These are phyloP conservation scores for Hydnomerulius pinastri DNA, from an alignment of 768 basidiomycete species.

Conservation along the genomic window DNA sequence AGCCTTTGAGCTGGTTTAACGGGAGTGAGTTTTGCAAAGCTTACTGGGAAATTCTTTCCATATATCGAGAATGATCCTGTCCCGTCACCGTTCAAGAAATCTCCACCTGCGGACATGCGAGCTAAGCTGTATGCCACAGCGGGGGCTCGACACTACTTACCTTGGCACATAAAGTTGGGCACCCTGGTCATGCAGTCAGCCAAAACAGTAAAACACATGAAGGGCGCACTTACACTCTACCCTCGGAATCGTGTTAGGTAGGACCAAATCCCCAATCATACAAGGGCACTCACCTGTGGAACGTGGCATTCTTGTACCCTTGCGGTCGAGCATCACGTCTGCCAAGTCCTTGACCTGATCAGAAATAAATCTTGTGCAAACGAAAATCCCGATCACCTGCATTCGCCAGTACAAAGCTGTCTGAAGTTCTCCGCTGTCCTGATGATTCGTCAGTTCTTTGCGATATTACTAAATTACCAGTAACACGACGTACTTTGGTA, in stretches of 20 bases:
- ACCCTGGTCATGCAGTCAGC: conserved; percentile 49
- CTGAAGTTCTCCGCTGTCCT: conserved; percentile 99
- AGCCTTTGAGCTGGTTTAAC: not conserved
- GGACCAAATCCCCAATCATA: not conserved
- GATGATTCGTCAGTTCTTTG: conserved; percentile 2
- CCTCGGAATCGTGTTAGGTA: conserved; percentile 10
- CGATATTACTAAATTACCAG: not conserved
- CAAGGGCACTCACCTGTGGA: conserved; percentile 70
- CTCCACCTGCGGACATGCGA: conserved; percentile 62
- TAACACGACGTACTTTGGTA: conserved; percentile 72
- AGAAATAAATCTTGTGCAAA: not conserved
- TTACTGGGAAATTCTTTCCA: conserved; percentile 88
- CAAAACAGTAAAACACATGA: conserved; percentile 1
- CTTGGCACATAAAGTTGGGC: conserved; percentile 97
- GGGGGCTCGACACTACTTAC: conserved; percentile 31
- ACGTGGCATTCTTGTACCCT: conserved; percentile 89
- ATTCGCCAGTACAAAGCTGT: conserved; percentile 97
- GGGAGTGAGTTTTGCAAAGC: conserved; percentile 28
- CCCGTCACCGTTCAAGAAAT: conserved; percentile 93
- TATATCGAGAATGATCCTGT: conserved; percentile 98
- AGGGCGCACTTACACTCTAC: conserved; percentile 64
- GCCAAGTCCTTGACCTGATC: conserved; percentile 16
- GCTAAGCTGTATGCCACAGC: not conserved
- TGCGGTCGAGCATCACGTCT: conserved; percentile 73
- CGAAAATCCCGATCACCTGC: conserved; percentile 52